Evolutionary conservation across 2,329 filamentous ascomycete species (phyloP).

Genomic region (Myriosclerotinia curreyana): DNA sequence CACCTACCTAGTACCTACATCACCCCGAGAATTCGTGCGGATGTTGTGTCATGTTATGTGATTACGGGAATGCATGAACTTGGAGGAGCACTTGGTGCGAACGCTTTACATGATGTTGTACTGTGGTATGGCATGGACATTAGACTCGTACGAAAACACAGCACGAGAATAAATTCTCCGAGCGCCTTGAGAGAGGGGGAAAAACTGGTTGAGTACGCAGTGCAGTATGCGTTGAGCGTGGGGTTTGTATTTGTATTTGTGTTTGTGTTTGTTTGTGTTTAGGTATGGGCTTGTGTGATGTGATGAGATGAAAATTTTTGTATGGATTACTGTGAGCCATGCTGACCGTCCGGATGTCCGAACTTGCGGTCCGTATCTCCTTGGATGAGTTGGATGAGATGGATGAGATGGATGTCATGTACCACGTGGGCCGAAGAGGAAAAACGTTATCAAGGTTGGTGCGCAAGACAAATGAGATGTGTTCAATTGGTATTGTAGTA

Average conservation of each 20-base stretch:
- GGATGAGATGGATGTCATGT: neutral
- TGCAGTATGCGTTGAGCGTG: neutral
- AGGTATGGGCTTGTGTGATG: too few species aligned
- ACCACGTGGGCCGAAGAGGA: neutral
- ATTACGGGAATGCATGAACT: neutral
- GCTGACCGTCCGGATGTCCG: constrained; percentile 1
- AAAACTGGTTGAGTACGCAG: neutral
- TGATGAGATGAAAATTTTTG: too few species aligned
- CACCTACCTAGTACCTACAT: neutral
- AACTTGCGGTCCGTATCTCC: neutral
- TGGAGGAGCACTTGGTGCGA: neutral
- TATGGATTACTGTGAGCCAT: neutral
- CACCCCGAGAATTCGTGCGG: neutral
- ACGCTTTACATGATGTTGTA: neutral
- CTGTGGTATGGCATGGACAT: neutral
- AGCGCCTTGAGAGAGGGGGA: neutral
- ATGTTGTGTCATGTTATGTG: neutral
- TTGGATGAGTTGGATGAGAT: neutral
- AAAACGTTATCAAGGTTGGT: too few species aligned
- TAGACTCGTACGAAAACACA: neutral
- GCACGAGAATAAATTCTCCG: neutral
- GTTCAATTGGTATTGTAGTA: neutral
- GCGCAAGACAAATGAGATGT: neutral
- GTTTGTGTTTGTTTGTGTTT: neutral
- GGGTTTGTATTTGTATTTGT: neutral